Percentiles rank a stretch among this genome's conserved stretches.
Evolutionary conservation across 148 eudicot genomes (phyloP).

Genomic region (Polygonum maritimum): DNA sequence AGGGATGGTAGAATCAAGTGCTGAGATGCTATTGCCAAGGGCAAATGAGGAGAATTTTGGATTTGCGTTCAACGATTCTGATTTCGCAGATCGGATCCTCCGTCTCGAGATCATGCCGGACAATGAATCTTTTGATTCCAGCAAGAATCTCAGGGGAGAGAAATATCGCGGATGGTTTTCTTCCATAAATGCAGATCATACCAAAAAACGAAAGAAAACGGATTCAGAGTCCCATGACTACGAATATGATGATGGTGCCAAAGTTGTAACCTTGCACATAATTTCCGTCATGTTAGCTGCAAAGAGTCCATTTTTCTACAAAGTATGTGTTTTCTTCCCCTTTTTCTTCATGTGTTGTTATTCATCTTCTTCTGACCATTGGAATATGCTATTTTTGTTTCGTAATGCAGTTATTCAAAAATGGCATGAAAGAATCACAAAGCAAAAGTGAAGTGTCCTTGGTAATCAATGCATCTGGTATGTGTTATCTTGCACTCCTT

Average conservation of each 20-base stretch:
- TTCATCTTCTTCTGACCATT: not conserved
- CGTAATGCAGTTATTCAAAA: slow-evolving; percentile 65
- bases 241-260: slow-evolving; percentile 18
- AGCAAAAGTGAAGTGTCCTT: slow-evolving; percentile 71
- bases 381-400: not conserved
- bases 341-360: not conserved
- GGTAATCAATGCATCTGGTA: not conserved
- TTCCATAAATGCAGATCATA: not conserved
- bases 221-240: not conserved
- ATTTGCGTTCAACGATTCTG: too few relatives aligned
- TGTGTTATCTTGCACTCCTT: too few relatives aligned
- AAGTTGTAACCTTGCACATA: slow-evolving; percentile 67
- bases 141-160: not conserved
- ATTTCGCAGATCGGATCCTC: too few relatives aligned
- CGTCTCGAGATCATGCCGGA: too few relatives aligned
- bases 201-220: not conserved
- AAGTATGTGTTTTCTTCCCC: slow-evolving; percentile 27
- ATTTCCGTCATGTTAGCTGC: slow-evolving; percentile 93
- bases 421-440: slow-evolving; percentile 93
- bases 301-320: slow-evolving; percentile 84
- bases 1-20: too few relatives aligned
- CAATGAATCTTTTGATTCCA: too few relatives aligned
- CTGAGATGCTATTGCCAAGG: too few relatives aligned
- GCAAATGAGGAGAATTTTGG: too few relatives aligned
- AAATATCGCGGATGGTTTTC: not conserved